Base-by-base conservation (phyloP, 1,139 yeast species). In the Geotrichum europaeum region DNA sequence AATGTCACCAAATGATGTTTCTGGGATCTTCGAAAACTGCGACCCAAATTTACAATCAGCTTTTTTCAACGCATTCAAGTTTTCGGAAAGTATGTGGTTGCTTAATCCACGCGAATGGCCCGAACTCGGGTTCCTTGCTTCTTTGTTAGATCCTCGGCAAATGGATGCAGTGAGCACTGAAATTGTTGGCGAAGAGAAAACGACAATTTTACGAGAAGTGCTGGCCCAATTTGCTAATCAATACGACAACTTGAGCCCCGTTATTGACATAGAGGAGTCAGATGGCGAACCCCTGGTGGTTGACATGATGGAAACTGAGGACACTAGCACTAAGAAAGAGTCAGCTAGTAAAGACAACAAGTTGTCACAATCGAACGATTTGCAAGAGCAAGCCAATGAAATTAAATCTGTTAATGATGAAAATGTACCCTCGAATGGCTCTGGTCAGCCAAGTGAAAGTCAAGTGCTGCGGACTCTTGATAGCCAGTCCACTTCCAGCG, bases 131-230 rank as follows among this genome's bases (percentile, higher is more conserved):
- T 36, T 55, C 34, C 22, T 55, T 25, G 58, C 49, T 5, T 55
- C 58, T 6, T 30, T 55, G 12, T 24, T 55, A 28, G 58, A 55
- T 25, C 58, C 58, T n/a, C 54, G 58, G 5, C 58, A 55, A 25
- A 49, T 49, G 51, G 32, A 49, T 18, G 30, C 12, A 7, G 32
- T 55, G 10, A 55, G 50, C 18, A 53, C 32, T 3, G 58, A 55
- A 24, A 30, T 49, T 7, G 18, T 55, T 53, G 32, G 36, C 49
- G 50, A 28, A 10, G 30, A 15, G 9, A 24, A 34, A n/a, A 49
- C 58, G 6, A 12, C 25, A 6, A 25, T 49, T 10, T 55, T 53
- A 43, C 47, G 47, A 40, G 22, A 40, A n/a, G 22, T n/a, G 3
- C 22, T 40, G 7, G 47, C 5, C 22, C 47, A 40, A 3, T n/a